Evolutionary conservation across 2,329 filamentous ascomycete species (phyloP).

Genomic region (Dactylellina leptospora): DNA sequence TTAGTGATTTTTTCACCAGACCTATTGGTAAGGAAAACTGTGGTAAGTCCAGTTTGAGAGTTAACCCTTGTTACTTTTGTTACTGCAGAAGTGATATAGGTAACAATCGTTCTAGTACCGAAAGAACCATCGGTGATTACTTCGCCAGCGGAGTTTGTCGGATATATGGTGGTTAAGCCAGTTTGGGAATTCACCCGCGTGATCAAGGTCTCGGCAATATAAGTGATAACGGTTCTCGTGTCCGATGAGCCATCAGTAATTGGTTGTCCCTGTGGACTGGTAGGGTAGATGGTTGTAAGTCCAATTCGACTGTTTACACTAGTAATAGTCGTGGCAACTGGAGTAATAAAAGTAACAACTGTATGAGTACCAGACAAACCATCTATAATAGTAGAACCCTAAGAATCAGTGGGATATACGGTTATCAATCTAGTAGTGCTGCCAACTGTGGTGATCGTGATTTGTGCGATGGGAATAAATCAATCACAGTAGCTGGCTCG

Average conservation of each 20-base stretch:
- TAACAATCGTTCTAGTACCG: not conserved
- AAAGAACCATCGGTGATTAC: not conserved
- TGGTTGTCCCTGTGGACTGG: not conserved
- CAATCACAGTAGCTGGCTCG: no score
- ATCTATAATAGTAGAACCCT: no score
- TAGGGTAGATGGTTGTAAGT: not conserved
- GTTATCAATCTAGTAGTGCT: no score
- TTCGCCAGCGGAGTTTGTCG: conserved; percentile 3
- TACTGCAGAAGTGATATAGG: not conserved
- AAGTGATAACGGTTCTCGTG: not conserved
- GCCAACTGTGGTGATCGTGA: no score
- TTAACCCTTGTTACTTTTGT: not conserved
- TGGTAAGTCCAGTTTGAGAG: not conserved
- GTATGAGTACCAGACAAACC: no score
- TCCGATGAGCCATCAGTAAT: conserved; percentile 12
- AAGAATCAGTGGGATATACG: no score
- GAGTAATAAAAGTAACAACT: not conserved
- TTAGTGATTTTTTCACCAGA: not conserved
- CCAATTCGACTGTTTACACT: not conserved
- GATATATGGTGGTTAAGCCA: not conserved
- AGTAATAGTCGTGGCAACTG: not conserved
- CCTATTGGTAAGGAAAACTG: not conserved
- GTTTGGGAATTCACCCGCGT: not conserved
- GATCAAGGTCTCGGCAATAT: not conserved
- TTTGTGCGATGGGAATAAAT: no score